Percentiles rank a stretch among this genome's conserved stretches.
These are phyloP conservation scores for Fagopyrum homotropicum DNA, from an alignment of 148 eudicot genomes.

Conservation along the genomic window DNA sequence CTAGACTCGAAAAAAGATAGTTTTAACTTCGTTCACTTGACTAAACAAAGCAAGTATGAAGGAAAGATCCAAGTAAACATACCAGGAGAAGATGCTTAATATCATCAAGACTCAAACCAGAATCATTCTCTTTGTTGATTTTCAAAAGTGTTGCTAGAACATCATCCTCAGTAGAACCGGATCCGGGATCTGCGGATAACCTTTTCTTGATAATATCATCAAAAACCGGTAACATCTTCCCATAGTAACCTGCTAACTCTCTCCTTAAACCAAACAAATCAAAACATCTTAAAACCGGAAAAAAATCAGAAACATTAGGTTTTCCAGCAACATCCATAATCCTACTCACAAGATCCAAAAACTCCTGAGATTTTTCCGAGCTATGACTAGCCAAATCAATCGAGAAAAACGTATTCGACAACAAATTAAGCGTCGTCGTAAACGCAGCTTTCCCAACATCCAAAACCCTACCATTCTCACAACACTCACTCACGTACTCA, in stretches of 20 bases:
- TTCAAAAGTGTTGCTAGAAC: no score
- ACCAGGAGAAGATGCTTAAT: no score
- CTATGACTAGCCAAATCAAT: constrained; percentile 15
- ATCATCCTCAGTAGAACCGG: no score
- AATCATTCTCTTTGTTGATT: no score
- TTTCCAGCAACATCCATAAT: constrained; percentile 12
- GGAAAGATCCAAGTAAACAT: no score
- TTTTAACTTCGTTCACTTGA: no score
- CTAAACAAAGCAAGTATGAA: no score
- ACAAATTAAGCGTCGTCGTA: constrained; percentile 20
- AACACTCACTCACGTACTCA: constrained; percentile 8
- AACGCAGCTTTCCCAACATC: constrained; percentile 27
- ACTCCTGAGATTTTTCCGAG: constrained; percentile 12
- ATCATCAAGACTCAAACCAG: no score
- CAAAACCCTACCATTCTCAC: constrained; percentile 7
- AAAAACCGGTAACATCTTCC: constrained; percentile 9
- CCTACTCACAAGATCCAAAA: constrained; percentile 14
- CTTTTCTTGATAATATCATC: constrained; percentile 22
- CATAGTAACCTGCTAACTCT: background rate
- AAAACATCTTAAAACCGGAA: constrained; percentile 18
- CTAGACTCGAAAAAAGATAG: no score
- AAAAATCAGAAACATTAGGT: constrained; percentile 26
- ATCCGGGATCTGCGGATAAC: no score
- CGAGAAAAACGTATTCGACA: constrained; percentile 25
- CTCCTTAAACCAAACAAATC: constrained; percentile 21